A percentile compares a stretch with the other conserved stretches of the same genome.
These are phyloP conservation scores for Xylaria multiplex DNA, from an alignment of 2,329 filamentous ascomycete genomes.

Conservation along the genomic window DNA sequence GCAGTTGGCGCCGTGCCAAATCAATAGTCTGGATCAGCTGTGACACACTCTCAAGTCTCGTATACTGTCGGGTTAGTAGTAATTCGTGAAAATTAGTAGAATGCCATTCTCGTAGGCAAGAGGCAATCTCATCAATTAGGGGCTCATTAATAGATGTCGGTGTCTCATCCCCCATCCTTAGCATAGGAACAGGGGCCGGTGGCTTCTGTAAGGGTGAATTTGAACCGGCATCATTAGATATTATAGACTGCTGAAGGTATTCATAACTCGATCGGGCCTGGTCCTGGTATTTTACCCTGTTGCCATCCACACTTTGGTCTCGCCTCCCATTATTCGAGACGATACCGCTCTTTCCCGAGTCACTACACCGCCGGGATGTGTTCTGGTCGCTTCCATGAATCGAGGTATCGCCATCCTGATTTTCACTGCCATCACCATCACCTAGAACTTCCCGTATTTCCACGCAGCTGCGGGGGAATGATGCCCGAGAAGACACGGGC, in stretches of 20 bases:
- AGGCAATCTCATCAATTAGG: conserved; percentile 96
- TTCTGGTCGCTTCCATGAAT: conserved; percentile 46
- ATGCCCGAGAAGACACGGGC: conserved; percentile 98
- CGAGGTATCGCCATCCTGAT: conserved; percentile 60
- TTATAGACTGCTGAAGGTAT: conserved; percentile 52
- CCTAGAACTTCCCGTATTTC: conserved; percentile 93
- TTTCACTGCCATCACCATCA: conserved; percentile 72
- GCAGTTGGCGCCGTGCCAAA: conserved; percentile 83
- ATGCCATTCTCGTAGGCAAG: conserved; percentile 97
- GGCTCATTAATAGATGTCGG: conserved; percentile 89
- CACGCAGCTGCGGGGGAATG: conserved; percentile 92
- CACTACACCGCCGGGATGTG: conserved; percentile 53
- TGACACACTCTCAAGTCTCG: conserved; percentile 81
- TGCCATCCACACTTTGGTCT: conserved; percentile 42
- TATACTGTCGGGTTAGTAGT: conserved; percentile 83
- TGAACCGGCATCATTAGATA: conserved; percentile 64
- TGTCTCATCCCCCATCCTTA: conserved; percentile 97
- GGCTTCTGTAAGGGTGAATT: conserved; percentile 68
- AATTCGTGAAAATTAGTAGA: conserved; percentile 95
- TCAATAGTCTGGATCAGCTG: conserved; percentile 85
- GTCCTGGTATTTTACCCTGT: conserved; percentile 39
- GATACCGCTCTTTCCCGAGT: conserved; percentile 66
- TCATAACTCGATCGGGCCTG: conserved; percentile 13
- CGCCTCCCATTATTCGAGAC: conserved; percentile 52
- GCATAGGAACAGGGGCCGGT: conserved; percentile 92